Evolutionary conservation across 176 grass and related monocot species (phyloP).

Genomic region (Phragmites australis): DNA sequence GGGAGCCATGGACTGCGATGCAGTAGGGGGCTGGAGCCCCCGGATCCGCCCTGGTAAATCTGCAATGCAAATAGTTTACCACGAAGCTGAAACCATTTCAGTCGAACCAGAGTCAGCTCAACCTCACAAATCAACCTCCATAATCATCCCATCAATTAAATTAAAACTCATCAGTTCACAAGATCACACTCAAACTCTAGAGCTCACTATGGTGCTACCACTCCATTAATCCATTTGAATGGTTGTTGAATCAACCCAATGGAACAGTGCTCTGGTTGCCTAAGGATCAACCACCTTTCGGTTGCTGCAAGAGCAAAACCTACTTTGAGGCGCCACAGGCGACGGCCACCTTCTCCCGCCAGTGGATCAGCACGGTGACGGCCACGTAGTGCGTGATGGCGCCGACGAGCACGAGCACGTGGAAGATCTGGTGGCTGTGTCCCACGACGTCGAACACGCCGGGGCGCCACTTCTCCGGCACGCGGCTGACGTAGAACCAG

Average conservation of each 20-base stretch:
- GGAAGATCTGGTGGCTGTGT: conserved; percentile 98
- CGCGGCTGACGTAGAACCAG: conserved; percentile 78
- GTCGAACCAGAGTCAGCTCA: neutral
- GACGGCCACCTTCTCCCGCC: conserved; percentile 57
- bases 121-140: neutral
- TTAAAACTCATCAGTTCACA: neutral
- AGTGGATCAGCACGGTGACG: conserved; percentile 59
- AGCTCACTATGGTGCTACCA: neutral
- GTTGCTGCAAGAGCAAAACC: neutral
- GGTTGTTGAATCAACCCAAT: neutral
- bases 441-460: conserved; percentile 77
- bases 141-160: neutral
- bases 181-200: neutral
- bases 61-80: neutral
- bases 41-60: no score
- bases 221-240: conserved; percentile 13
- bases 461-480: conserved; percentile 82
- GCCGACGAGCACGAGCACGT: conserved; percentile 75
- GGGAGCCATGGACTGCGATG: no score
- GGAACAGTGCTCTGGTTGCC: neutral
- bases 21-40: no score
- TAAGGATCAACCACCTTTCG: neutral
- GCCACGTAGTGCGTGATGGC: conserved; percentile 76
- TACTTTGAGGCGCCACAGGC: conserved; percentile 34
- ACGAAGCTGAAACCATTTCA: neutral